These are phyloP conservation scores for Fragaria nilgerrensis DNA, from an alignment of 306 rosid genomes.

Conservation along the genomic window DNA sequence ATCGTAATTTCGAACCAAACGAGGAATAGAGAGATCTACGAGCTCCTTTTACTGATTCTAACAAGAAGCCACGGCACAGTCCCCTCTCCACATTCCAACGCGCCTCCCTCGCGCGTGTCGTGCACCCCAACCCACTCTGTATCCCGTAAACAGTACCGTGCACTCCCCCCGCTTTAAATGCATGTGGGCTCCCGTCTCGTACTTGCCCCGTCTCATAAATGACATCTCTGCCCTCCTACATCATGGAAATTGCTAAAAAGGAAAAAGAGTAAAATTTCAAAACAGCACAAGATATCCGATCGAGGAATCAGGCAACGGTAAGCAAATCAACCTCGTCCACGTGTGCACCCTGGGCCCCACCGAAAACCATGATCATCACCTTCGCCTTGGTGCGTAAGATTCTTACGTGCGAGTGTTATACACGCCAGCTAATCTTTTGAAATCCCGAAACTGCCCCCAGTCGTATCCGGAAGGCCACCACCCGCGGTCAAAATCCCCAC, in stretches of 20 bases:
- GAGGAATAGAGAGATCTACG: neutral
- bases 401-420: constrained; percentile 26
- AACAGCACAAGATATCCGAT: neutral
- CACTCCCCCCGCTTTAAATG: neutral
- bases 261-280: neutral
- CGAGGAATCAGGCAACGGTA: neutral
- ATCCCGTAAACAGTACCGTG: neutral
- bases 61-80: neutral
- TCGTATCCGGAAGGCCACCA: neutral
- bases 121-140: neutral
- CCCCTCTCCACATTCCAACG: neutral
- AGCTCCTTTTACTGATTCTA: neutral
- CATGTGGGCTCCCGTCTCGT: neutral
- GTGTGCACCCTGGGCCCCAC: neutral
- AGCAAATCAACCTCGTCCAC: neutral
- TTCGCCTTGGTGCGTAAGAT: constrained; percentile 4
- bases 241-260: neutral
- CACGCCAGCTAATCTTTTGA: neutral
- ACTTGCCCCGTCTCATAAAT: neutral
- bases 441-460: constrained; percentile 13
- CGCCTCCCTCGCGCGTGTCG: neutral
- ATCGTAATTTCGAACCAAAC: neutral
- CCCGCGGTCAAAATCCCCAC: neutral
- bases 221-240: constrained; percentile 12
- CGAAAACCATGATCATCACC: neutral